Conservation (phyloP, 768 basidiomycete species). For the Russula vinacea region DNA sequence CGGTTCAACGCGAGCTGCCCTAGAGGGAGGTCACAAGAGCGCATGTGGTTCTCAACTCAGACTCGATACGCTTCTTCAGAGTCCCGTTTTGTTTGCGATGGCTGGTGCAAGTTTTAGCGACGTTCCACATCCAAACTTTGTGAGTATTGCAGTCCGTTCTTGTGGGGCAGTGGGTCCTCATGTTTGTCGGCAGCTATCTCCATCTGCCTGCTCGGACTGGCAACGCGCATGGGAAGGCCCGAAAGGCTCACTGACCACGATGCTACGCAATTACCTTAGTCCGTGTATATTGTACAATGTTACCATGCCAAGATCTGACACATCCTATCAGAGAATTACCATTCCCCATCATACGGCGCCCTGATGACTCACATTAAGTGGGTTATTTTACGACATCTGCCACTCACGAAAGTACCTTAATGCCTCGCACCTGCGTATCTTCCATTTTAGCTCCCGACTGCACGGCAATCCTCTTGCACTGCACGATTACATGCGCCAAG, state of each 20-base stretch:
- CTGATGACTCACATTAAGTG: constrained; percentile 28
- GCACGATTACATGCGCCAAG: constrained; percentile 14
- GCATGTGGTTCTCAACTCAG: neutral
- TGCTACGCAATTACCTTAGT: constrained; percentile 26
- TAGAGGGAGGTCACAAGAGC: constrained; percentile 1
- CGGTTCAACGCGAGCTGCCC: neutral
- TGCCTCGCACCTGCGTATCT: neutral
- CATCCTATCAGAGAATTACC: constrained; percentile 8
- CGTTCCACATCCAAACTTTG: constrained; percentile 15
- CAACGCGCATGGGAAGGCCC: constrained; percentile 32
- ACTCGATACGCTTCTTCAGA: constrained; percentile 29
- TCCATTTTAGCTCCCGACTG: constrained; percentile 10
- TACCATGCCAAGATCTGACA: neutral
- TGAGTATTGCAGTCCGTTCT: constrained; percentile 1
- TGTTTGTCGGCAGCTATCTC: constrained; percentile 17
- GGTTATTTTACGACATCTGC: neutral
- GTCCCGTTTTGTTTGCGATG: constrained; percentile 25
- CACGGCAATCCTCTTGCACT: constrained; percentile 14
- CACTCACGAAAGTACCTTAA: neutral
- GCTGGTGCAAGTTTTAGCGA: constrained; percentile 26
- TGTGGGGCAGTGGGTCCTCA: neutral
- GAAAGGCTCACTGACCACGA: constrained; percentile 31
- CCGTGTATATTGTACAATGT: neutral
- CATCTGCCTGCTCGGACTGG: constrained; percentile 32
- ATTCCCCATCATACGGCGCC: constrained; percentile 9